These are phyloP conservation scores for Populus alba DNA, from an alignment of 345 rosid species.

Conservation along the genomic window DNA sequence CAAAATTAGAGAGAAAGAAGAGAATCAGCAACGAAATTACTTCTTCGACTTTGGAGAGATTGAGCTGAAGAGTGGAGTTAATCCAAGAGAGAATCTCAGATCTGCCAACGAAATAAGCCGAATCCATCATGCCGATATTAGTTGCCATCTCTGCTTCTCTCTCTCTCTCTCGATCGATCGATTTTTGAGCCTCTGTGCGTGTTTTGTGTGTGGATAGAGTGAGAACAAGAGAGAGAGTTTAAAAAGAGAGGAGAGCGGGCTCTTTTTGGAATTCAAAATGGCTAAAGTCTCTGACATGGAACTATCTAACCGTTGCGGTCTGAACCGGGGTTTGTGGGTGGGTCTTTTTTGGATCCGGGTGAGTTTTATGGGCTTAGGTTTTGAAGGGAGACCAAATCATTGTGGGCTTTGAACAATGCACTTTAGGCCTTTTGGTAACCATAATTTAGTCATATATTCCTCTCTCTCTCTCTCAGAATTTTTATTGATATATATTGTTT, in stretches of 20 bases:
- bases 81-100: constrained; percentile 96
- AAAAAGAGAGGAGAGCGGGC: constrained; percentile 47
- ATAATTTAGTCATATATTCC: too few relatives aligned
- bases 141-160: constrained; percentile 47
- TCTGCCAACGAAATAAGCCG: constrained; percentile 92
- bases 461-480: too few relatives aligned
- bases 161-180: not conserved
- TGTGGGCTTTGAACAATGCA: not conserved
- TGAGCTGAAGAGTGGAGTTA: constrained; percentile 82
- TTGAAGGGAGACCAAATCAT: not conserved
- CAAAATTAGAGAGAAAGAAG: not conserved
- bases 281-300: not conserved
- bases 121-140: constrained; percentile 91
- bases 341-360: not conserved
- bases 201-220: not conserved
- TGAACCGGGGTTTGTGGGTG: not conserved
- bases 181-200: not conserved
- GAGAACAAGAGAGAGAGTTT: constrained; percentile 15
- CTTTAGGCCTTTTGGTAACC: too few relatives aligned
- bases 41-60: constrained; percentile 97
- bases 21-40: constrained; percentile 19
- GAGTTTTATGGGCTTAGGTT: not conserved
- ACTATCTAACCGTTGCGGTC: constrained; percentile 8
- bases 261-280: constrained; percentile 16
- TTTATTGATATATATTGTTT: too few relatives aligned